These are phyloP conservation scores for Iris pallida DNA, from an alignment of 116 monocot genomes.

Conservation along the genomic window DNA sequence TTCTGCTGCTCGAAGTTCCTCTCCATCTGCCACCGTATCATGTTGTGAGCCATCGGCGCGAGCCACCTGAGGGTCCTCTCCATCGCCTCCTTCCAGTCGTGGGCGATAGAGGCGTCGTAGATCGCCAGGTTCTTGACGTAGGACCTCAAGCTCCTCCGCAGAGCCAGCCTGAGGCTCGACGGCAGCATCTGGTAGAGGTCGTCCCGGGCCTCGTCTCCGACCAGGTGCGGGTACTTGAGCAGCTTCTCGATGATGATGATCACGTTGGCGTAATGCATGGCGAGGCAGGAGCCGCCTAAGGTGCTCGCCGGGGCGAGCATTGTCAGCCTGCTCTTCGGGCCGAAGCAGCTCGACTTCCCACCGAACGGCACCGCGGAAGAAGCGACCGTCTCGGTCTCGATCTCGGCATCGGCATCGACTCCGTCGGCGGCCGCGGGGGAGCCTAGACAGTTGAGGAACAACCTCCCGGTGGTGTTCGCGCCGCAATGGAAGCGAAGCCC, in stretches of 20 bases:
- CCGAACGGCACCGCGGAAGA: conserved; percentile 23
- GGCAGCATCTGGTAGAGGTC: conserved; percentile 94
- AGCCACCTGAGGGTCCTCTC: conserved; percentile 76
- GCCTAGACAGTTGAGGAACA: conserved; percentile 51
- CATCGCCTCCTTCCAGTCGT: conserved; percentile 46
- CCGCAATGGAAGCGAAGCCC: conserved; percentile 28
- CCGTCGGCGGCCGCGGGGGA: conserved; percentile 28
- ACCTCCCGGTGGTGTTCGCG: conserved; percentile 35
- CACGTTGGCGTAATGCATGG: conserved; percentile 82
- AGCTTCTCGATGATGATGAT: conserved; percentile 90
- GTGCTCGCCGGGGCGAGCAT: conserved; percentile 56
- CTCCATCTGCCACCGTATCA: conserved; percentile 90
- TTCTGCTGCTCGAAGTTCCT: conserved; percentile 85
- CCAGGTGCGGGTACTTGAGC: conserved; percentile 66
- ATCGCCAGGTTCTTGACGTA: conserved; percentile 75
- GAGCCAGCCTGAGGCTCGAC: conserved; percentile 39
- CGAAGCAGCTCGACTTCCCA: conserved; percentile 25
- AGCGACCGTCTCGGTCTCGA: conserved; percentile 21
- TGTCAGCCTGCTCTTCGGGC: conserved; percentile 57
- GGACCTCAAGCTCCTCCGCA: conserved; percentile 60
- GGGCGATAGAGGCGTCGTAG: conserved; percentile 81
- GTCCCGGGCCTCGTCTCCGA: conserved; percentile 85
- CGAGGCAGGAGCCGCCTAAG: conserved; percentile 72
- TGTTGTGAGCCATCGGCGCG: conserved; percentile 81
- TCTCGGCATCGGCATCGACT: conserved; percentile 12